These are phyloP conservation scores for Thermomyces lanuginosus DNA, from an alignment of 2,329 filamentous ascomycete genomes.

Conservation along the genomic window DNA sequence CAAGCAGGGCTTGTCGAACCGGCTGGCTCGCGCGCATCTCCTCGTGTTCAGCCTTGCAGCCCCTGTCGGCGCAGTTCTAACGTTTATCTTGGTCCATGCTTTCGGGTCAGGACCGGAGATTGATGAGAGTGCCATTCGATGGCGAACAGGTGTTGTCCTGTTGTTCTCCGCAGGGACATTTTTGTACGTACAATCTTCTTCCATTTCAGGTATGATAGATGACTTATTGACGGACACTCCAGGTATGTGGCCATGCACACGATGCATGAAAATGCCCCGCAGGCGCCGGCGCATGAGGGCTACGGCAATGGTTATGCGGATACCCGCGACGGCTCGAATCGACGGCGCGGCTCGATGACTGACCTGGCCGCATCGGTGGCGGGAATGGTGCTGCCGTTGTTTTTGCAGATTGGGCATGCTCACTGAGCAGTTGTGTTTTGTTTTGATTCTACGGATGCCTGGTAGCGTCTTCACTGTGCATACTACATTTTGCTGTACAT, in stretches of 20 bases:
- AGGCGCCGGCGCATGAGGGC: slow-evolving; percentile 15
- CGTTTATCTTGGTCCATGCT: slow-evolving; percentile 63
- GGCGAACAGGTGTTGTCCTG: slow-evolving; percentile 82
- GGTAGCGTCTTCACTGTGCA: too few species aligned
- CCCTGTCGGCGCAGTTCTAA: slow-evolving; percentile 66
- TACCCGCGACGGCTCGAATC: slow-evolving; percentile 19
- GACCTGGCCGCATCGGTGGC: slow-evolving; percentile 31
- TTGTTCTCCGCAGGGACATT: slow-evolving; percentile 96
- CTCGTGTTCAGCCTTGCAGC: slow-evolving; percentile 85
- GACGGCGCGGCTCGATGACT: slow-evolving; percentile 26
- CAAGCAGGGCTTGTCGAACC: slow-evolving; percentile 79
- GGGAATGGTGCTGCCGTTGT: slow-evolving; percentile 32
- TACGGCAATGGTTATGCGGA: slow-evolving; percentile 29
- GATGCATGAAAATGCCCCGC: slow-evolving; percentile 57
- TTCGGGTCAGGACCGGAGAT: slow-evolving; percentile 39
- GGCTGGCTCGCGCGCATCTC: slow-evolving; percentile 67
- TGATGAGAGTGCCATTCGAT: slow-evolving; percentile 48
- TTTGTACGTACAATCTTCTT: slow-evolving; percentile 45
- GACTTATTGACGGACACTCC: slow-evolving; percentile 9
- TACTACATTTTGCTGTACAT: too few species aligned
- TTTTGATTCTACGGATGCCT: too few species aligned
- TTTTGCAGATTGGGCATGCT: slow-evolving; percentile 32
- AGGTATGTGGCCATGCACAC: slow-evolving; percentile 98
- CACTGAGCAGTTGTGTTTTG: slow-evolving; percentile 21
- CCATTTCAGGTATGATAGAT: slow-evolving; percentile 2